Evolutionary conservation across 306 rosid species (phyloP), one percentile per base, ranked within the genome.

Genomic region (Casuarina glauca): DNA sequence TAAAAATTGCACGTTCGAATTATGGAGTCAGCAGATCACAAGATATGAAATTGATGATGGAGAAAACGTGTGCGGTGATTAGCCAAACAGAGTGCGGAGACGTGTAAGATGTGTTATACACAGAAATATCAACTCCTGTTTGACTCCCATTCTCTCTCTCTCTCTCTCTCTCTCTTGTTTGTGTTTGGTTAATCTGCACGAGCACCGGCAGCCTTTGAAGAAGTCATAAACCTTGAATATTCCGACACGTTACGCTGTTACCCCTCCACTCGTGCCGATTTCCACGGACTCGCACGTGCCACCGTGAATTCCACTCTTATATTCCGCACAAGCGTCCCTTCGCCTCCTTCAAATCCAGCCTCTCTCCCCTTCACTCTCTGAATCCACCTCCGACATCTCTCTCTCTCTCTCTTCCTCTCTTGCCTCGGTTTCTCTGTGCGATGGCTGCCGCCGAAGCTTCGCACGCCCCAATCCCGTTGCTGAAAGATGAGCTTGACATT

Each of bases 401-500:
- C 69, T 6, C 50, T 26, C 60, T 42, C 53, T n/a, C 26, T 38
- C 51, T 20, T 51, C 36, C 42, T n/a, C 15, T 19, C 5, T 38
- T 5, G 0, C 32, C 32, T 26, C 32, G 32, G 32, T 53, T 41
- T 63, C 38, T 39, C 64, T 51, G 6, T 68, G 15, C 81, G 46
- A 84, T 84, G 88, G 84, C 84, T 38, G 19, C 78, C 2, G 9
- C 32, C 5, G 84, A 45, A 16, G 39, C 60, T 41, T 61, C 88
- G 15, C 9, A 5, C 48, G 42, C 85, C 3, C 44, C 82, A 3
- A 73, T 81, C 3, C 86, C 93, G 1, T 64, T 50, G 46, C 74
- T 93, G 84, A 93, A 84, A 53, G 90, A 93, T 78, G 96, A 93
- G 86, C 96, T 93, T 39, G 97, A 93, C 77, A 93, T 93, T 60